phyloP scores from a whole-genome alignment of 768 basidiomycete species.

The Kwoniella sp. region DNA sequence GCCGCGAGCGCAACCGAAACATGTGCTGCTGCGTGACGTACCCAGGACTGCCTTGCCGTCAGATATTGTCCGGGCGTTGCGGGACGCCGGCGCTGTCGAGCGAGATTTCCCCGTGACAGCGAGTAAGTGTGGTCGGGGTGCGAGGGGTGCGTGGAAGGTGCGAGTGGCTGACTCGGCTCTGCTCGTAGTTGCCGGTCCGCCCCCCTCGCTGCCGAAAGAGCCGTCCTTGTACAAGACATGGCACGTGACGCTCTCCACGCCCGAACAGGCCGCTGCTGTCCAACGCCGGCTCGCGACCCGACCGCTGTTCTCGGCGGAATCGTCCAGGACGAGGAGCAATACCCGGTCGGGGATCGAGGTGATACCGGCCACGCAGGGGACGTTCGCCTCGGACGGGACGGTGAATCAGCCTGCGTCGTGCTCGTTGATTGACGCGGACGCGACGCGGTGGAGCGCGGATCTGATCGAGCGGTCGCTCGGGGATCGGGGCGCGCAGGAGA shows the following conservation, averaged over 20 bases:
- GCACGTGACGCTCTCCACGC: conserved; percentile 5
- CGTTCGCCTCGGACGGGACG: not conserved
- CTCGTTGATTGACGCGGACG: not conserved
- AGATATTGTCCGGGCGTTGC: conserved; percentile 9
- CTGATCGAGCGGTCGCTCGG: not conserved
- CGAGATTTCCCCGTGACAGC: conserved; percentile 2
- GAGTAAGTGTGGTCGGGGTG: conserved; percentile 9
- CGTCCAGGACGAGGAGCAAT: too few relatives aligned
- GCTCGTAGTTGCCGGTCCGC: conserved; percentile 12
- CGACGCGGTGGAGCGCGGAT: not conserved
- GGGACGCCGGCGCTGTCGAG: conserved; percentile 12
- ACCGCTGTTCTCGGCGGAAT: conserved; percentile 3
- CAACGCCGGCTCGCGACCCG: not conserved
- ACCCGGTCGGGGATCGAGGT: not conserved
- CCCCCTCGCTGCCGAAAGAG: conserved; percentile 14
- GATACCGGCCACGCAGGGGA: not conserved
- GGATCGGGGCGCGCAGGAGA: not conserved
- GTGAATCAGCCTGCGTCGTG: not conserved
- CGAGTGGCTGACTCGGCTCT: not conserved
- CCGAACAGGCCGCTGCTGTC: not conserved
- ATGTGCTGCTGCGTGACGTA: conserved; percentile 10
- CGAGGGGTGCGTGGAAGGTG: too few relatives aligned
- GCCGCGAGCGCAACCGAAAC: not conserved
- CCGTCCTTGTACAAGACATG: conserved; percentile 14
- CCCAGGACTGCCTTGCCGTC: conserved; percentile 9